Conservation (phyloP, 495 filamentous ascomycete genomes). For the Lophium mytilinum region DNA sequence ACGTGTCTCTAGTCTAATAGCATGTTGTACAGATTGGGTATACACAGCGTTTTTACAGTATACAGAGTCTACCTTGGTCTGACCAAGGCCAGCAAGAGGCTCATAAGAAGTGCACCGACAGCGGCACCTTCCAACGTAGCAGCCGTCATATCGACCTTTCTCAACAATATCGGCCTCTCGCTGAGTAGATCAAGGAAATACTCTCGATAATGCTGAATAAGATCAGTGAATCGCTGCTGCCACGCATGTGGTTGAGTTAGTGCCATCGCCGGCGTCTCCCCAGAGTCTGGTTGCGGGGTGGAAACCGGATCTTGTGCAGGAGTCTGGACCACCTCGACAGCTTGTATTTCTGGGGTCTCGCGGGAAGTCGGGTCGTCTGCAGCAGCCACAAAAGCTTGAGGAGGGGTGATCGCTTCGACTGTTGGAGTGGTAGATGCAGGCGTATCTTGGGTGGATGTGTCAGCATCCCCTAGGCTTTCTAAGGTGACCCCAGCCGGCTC, state of each 20-base stretch:
- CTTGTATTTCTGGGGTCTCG: not conserved
- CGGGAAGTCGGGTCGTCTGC: not conserved
- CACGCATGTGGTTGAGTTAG: not conserved
- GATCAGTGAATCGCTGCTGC: not conserved
- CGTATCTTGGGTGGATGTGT: not conserved
- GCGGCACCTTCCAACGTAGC: conserved; percentile 63
- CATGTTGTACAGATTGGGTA: not conserved
- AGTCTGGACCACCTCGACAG: not conserved
- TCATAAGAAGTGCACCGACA: conserved; percentile 59
- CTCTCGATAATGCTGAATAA: not conserved
- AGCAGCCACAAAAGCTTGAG: not conserved
- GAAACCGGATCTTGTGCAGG: not conserved
- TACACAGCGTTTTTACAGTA: no score
- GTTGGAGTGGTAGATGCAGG: not conserved
- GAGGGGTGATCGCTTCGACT: not conserved
- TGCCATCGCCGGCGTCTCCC: not conserved
- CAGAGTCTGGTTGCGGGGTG: not conserved
- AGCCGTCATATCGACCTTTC: conserved; percentile 66
- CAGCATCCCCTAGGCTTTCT: not conserved
- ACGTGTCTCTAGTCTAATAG: not conserved
- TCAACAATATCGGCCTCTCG: conserved; percentile 56
- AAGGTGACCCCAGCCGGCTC: conserved; percentile 6
- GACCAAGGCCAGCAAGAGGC: conserved; percentile 51
- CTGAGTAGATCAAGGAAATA: conserved; percentile 51
- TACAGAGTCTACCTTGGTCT: conserved; percentile 36